Evolutionary conservation across 805 yeast genomes (phyloP), one percentile per base, ranked within the genome.

Genomic region (Saturnispora sekii): DNA sequence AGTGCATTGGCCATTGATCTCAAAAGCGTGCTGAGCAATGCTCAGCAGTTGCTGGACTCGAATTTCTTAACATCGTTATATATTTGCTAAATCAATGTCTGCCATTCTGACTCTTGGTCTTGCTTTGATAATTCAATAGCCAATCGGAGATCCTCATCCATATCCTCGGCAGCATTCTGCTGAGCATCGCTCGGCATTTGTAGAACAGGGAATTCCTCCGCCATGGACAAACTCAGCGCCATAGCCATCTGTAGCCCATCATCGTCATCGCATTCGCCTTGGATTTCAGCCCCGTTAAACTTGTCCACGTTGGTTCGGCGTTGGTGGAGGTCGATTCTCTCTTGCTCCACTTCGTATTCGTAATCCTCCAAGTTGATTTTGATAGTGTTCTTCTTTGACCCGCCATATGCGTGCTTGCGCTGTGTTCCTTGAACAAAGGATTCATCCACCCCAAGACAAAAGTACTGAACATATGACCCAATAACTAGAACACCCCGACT

Each of bases 381-480:
- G 52, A 53, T 62, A 58, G 47, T 61, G 9, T 51, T 50, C 44
- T 48, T 49, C 7, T 48, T 45, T 28, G 44, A 48, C 28, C 47
- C 47, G 29, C 40, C 30, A n/a, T 30, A 48, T 29, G 32, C 35
- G 7, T 50, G 40, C 41, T 52, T 48, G 37, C 50, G 46, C 46
- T 52, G 37, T 10, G 26, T 21, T 6, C 51, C 53, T 10, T 36
- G 21, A 26, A 47, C 42, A 15, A 21, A 41, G 17, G 51, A 44
- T 37, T 57, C 55, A 15, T 53, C 51, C 31, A 66, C 68, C 1
- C 76, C 78, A 59, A 71, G 68, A 44, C 66, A 68, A 51, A 74
- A 74, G 50, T 69, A 69, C 47, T 72, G 76, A 1, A 70, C 58
- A 2, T 61, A 50, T 26, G 70, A 65, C 0, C 73, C 76, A 49